These are phyloP conservation scores for Suillus fuscotomentosus DNA, from an alignment of 768 basidiomycete genomes.

Conservation along the genomic window DNA sequence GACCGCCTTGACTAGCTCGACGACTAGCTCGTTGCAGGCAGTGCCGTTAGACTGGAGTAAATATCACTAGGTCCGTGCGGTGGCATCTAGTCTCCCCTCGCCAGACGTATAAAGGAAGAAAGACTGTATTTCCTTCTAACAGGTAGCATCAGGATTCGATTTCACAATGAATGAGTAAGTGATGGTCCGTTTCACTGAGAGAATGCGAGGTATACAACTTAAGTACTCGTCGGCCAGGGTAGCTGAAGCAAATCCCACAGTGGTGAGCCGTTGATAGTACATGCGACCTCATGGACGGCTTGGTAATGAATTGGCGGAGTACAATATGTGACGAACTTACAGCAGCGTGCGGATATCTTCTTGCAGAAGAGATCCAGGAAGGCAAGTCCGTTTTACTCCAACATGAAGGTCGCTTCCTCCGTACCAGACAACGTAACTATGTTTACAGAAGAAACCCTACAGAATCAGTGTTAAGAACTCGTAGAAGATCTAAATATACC, in stretches of 20 bases:
- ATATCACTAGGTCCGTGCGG: background rate
- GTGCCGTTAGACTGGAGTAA: background rate
- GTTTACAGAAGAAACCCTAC: background rate
- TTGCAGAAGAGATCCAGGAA: background rate
- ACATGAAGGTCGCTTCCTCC: background rate
- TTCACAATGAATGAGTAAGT: too few species aligned
- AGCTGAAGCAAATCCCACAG: background rate
- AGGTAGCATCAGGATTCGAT: background rate
- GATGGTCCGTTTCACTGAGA: background rate
- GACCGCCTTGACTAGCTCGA: background rate
- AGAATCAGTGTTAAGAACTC: background rate
- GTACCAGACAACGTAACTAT: background rate
- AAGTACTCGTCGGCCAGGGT: background rate
- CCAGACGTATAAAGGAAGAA: too few species aligned
- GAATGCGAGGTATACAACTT: background rate
- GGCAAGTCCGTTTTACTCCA: background rate
- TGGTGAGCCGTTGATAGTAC: background rate
- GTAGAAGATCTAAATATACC: background rate
- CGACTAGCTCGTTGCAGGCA: background rate
- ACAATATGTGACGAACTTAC: background rate
- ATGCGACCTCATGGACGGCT: background rate
- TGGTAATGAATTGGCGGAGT: background rate
- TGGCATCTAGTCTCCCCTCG: background rate
- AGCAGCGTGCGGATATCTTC: background rate
- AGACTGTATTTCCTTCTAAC: background rate